Percentiles rank a stretch among this genome's conserved stretches.
These are phyloP conservation scores for Acidomyces sp. DNA, from an alignment of 495 filamentous ascomycete species.

Conservation along the genomic window DNA sequence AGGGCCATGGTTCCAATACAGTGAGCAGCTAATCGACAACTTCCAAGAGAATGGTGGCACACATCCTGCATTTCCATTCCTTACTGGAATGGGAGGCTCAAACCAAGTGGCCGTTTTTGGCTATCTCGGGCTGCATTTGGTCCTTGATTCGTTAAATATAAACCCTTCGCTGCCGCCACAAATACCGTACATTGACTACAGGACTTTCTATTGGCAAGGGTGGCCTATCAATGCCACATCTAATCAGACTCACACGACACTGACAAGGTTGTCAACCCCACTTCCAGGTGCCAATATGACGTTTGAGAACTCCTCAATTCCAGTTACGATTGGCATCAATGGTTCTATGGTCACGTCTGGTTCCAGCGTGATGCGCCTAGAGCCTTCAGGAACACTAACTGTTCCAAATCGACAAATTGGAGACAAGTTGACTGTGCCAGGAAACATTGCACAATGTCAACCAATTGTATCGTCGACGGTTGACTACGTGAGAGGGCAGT, in stretches of 20 bases:
- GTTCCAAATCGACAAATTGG: constrained; percentile 46
- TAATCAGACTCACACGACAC: constrained; percentile 52
- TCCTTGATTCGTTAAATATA: constrained; percentile 42
- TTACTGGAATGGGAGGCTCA: constrained; percentile 53
- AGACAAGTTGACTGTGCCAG: constrained; percentile 32
- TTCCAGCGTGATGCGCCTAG: constrained; percentile 32
- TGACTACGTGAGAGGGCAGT: constrained; percentile 51
- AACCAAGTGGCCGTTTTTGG: constrained; percentile 50
- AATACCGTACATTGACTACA: constrained; percentile 46
- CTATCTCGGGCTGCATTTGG: constrained; percentile 46
- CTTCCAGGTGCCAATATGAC: constrained; percentile 26
- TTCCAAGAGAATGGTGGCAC: constrained; percentile 51
- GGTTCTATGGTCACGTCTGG: constrained; percentile 11
- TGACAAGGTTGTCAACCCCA: constrained; percentile 35
- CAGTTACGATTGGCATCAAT: constrained; percentile 30
- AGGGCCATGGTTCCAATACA: constrained; percentile 46
- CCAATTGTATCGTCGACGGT: constrained; percentile 35
- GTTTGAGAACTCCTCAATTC: constrained; percentile 39
- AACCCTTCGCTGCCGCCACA: constrained; percentile 49
- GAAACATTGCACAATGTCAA: constrained; percentile 58
- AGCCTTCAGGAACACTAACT: constrained; percentile 38
- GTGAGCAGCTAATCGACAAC: constrained; percentile 60
- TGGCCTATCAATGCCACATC: constrained; percentile 48
- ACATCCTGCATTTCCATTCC: constrained; percentile 52
- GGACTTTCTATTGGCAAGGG: constrained; percentile 59